Base-by-base conservation (phyloP, 208 protist species). In the Acanthamoeba sp. region DNA sequence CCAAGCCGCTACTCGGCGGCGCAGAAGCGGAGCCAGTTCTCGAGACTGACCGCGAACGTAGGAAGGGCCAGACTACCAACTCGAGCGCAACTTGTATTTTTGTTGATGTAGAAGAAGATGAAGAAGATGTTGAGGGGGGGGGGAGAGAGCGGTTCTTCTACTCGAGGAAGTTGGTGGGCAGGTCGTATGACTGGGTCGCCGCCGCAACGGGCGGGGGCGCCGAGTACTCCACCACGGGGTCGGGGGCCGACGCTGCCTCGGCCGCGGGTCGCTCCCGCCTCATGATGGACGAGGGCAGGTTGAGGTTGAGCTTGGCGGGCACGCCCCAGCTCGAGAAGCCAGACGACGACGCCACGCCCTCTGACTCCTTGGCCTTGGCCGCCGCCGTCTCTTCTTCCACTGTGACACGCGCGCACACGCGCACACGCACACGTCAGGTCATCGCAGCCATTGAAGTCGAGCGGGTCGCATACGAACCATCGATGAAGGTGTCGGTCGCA, bases 301-400 rank as follows among this genome's bases (percentile, higher is more conserved):
- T 48, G 20, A 78, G 69, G 38, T 78, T 78, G 69, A 78, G 69
- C 69, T 78, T 78, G 69, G 69, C 69, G 20, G 69, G 69, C 69
- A 78, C 69, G 69, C 69, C 36, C 69, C 69, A 78, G 69, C 38
- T 78, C 38, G 69, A 78, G 69, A 78, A 78, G 14, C 36, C 38
- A 1, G 32, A 36, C 29, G 34, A 36, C 29, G 69, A 36, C 24
- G 69, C 3, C 16, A 27, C 64, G 69, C 36, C 36, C 69, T 78
- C 36, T 1, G 69, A 38, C 22, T 78, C 69, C 34, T 45, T 78
- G 32, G 69, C 69, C 69, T 78, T 38, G 69, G 69, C 36, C 38
- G 1, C 6, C 24, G 69, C 36, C 29, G 38, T 9, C 69, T 78
- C 69, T 27, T 78, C 69, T 12, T 78, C 69, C 10, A 78, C 66